Conservation (phyloP, 805 yeast species). For the Starmera amethionina region DNA sequence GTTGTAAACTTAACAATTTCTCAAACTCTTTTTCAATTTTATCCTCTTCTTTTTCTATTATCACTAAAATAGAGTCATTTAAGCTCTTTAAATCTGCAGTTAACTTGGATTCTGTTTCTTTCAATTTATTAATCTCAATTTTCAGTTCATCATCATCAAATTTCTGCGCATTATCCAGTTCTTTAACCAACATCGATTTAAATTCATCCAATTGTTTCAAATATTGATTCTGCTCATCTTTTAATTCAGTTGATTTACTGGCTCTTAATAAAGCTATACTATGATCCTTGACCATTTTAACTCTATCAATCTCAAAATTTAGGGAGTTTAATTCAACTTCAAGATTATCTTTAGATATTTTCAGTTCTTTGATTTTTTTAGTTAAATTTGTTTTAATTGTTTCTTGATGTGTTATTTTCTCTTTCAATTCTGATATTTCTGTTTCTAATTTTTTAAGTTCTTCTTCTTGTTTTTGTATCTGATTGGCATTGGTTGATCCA, state of each 20-base stretch:
- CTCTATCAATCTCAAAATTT: constrained; percentile 5
- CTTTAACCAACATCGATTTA: constrained; percentile 14
- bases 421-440: background rate
- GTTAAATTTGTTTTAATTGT: background rate
- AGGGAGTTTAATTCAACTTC: constrained; percentile 8
- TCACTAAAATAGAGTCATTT: background rate
- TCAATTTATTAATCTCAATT: constrained; percentile 13
- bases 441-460: background rate
- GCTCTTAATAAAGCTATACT: constrained; percentile 8
- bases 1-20: constrained; percentile 14
- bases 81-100: background rate
- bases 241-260: constrained; percentile 11
- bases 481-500: background rate
- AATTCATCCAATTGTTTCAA: constrained; percentile 24
- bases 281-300: constrained; percentile 1
- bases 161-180: constrained; percentile 20
- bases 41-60: constrained; percentile 2
- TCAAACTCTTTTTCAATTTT: constrained; percentile 10
- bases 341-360: constrained; percentile 7
- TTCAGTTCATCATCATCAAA: constrained; percentile 17
- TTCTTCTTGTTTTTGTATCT: background rate
- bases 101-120: constrained; percentile 6
- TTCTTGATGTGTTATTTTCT: constrained; percentile 3
- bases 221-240: constrained; percentile 21
- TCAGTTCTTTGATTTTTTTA: constrained; percentile 3